A percentile compares a stretch with the other conserved stretches of the same genome.
phyloP scores from a whole-genome alignment of 768 basidiomycete genomes.

The Phanerochaete carnosa region DNA sequence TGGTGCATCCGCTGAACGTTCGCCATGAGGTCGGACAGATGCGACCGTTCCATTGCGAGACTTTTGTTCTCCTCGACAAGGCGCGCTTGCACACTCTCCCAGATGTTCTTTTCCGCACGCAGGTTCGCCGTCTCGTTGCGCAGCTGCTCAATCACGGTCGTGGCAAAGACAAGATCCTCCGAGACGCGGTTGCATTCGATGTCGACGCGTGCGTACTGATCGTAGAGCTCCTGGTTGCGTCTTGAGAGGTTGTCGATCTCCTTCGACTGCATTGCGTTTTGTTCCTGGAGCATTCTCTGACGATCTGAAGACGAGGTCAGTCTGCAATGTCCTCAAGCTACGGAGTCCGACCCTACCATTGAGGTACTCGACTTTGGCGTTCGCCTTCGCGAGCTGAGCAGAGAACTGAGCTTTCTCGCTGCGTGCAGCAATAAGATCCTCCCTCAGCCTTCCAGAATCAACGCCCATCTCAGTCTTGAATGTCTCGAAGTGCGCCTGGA shows the following conservation, averaged over 20 bases:
- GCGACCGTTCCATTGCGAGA: conserved; percentile 76
- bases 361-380: conserved; percentile 77
- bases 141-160: conserved; percentile 66
- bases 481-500: conserved; percentile 77
- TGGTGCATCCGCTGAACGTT: conserved; percentile 90
- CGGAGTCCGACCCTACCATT: conserved; percentile 48
- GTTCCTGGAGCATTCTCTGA: conserved; percentile 67
- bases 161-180: conserved; percentile 60
- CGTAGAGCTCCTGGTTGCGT: conserved; percentile 70
- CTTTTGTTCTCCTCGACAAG: conserved; percentile 84
- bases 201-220: conserved; percentile 71
- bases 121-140: conserved; percentile 86
- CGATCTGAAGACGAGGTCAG: conserved; percentile 46
- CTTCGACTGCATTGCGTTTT: conserved; percentile 54
- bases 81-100: conserved; percentile 83
- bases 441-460: conserved; percentile 70
- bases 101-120: conserved; percentile 90
- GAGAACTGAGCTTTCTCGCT: conserved; percentile 63
- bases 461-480: conserved; percentile 78
- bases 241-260: conserved; percentile 66
- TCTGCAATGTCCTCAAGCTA: not conserved
- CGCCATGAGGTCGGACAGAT: conserved; percentile 81
- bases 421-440: conserved; percentile 63
- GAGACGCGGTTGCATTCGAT: conserved; percentile 68
- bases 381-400: conserved; percentile 75